Conservation (phyloP, 768 basidiomycete species). For the Pisolithus orientalis region DNA sequence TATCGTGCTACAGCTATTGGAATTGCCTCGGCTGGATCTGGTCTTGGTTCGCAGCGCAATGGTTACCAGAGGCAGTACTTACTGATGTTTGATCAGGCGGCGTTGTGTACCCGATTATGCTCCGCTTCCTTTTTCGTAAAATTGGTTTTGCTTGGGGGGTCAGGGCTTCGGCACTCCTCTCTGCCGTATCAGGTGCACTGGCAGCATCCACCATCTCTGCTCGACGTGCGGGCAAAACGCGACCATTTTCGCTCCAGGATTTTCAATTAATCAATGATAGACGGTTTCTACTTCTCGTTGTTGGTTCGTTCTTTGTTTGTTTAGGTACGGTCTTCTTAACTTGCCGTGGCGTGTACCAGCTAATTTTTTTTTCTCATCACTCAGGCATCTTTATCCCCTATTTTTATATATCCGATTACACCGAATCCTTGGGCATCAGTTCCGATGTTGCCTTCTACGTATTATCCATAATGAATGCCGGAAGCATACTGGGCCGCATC, state of each 20-base stretch:
- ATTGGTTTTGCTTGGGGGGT: constrained; percentile 62
- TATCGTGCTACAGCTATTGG: constrained; percentile 71
- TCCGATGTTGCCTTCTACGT: constrained; percentile 43
- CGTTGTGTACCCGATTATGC: constrained; percentile 61
- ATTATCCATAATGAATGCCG: constrained; percentile 64
- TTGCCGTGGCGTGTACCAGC: constrained; percentile 2
- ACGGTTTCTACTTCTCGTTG: constrained; percentile 46
- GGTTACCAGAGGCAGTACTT: constrained; percentile 1
- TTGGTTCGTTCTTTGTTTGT: constrained; percentile 53
- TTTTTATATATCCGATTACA: constrained; percentile 62
- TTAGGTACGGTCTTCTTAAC: constrained; percentile 40
- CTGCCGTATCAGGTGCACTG: constrained; percentile 40
- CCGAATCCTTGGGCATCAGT: constrained; percentile 35
- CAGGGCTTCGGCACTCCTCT: constrained; percentile 49
- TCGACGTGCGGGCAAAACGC: constrained; percentile 14
- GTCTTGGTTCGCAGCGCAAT: constrained; percentile 37
- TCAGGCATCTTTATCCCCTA: constrained; percentile 67
- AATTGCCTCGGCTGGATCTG: constrained; percentile 64
- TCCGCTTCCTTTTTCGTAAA: constrained; percentile 47
- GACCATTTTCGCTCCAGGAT: constrained; percentile 16
- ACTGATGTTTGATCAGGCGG: constrained; percentile 42
- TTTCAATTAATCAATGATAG: constrained; percentile 36
- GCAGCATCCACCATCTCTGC: constrained; percentile 44
- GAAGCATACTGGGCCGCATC: constrained; percentile 58
- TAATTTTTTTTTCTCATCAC: background rate